phyloP scores from a whole-genome alignment of 2,329 filamentous ascomycete species.

The Aspergillus melleus region DNA sequence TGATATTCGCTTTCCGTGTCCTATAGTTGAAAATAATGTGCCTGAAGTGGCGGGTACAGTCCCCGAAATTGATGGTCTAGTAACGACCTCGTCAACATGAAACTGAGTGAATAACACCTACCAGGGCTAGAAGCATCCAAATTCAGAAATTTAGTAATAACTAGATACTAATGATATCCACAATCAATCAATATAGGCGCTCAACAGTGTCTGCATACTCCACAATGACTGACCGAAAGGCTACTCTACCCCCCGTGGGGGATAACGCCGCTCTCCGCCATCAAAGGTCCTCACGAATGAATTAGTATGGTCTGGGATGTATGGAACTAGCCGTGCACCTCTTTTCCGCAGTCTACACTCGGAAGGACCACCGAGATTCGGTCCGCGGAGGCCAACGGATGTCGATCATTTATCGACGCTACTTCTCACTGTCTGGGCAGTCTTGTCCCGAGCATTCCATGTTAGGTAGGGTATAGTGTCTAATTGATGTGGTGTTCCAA shows the following conservation, averaged over 20 bases:
- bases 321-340: neutral
- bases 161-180: neutral
- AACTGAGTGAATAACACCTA: neutral
- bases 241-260: neutral
- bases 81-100: neutral
- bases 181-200: neutral
- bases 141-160: neutral
- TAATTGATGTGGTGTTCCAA: too few species aligned
- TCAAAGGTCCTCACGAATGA: neutral
- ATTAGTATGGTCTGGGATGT: neutral
- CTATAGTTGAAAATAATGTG: neutral
- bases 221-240: neutral
- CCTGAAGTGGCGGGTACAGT: neutral
- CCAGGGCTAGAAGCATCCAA: neutral
- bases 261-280: neutral
- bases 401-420: neutral
- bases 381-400: neutral
- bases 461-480: too few species aligned
- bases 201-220: neutral
- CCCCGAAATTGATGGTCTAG: neutral
- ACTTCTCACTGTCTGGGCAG: neutral
- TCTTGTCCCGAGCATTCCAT: neutral
- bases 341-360: neutral
- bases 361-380: neutral
- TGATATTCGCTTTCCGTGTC: too few species aligned